Base-by-base conservation (phyloP, 139 green algal species). In the Trebouxia sp. region DNA sequence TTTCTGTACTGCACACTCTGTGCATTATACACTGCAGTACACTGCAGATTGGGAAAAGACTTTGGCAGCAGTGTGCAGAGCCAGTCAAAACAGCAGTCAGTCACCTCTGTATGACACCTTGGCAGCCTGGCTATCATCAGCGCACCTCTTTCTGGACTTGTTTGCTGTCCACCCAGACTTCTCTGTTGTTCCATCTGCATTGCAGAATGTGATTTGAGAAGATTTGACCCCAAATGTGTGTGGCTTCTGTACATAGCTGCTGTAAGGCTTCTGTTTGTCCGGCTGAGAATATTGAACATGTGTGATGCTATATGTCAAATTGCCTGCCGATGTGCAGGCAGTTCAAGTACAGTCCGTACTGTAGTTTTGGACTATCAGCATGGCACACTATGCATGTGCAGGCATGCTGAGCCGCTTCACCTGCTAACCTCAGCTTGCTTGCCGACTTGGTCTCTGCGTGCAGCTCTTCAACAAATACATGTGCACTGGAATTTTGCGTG, bases 81-180 rank as follows among this genome's bases (percentile, higher is more conserved):
- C 50, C 20, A 58, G 2, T 58, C 50, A 58, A n/a, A n/a, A n/a
- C n/a, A n/a, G n/a, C n/a, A n/a, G n/a, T n/a, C n/a, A n/a, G n/a
- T 7, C 26, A 77, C 41, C 41, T 55, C 22, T 77, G 67, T 41
- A 77, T 20, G 67, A 77, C 11, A 77, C 41, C 26, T 77, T 77
- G 35, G 62, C 62, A 41, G 62, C 62, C 43, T 72, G 62, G 28
- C 62, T 72, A 37, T 72, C 62, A 45, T 72, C 32, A 12, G 62
- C 62, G 43, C 14, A 42, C 10, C 62, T 20, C 32, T 72, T 72
- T n/a, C 62, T 72, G 62, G 62, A 72, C 0, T 72, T 45, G 35
- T 1, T 24, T 30, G 62, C 62, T 41, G 15, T 30, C 1, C 14
- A 32, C 43, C 32, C 35, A 45, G 62, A 72, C 62, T 15, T 43